Evolutionary conservation across 108 stramenopile species (phyloP), one percentile per base, ranked within the genome.

Genomic region (Epithemia pelagica): DNA sequence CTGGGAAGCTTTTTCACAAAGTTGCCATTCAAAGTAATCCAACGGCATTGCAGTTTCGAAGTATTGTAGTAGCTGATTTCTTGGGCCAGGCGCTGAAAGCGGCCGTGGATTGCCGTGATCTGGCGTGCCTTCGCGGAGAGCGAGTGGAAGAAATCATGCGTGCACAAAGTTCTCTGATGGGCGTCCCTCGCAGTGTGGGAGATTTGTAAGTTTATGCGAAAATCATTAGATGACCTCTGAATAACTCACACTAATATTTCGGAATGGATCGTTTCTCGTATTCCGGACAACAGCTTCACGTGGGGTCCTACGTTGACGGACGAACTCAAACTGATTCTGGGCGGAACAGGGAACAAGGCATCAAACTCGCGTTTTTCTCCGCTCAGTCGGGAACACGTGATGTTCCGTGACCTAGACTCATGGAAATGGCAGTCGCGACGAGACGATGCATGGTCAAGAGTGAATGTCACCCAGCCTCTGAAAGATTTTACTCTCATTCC

Each of bases 1-100:
- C 77, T 1, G 82, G 83, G 30, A 67, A 57, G 10, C 62, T 85
- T 0, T 91, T 91, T 70, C 80, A 81, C 30, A 63, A 68, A 21
- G 89, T 80, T 1, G 82, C 85, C 21, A 73, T 91, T 59, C 84
- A 91, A 57, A 74, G 73, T 37, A 91, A 91, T 74, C 92, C 92
- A 2, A 52, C 91, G 62, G 88, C 86, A 24, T 90, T 89, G 70
- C 78, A 82, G 29, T 91, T 89, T 65, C 78, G 92, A 30, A 64
- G 74, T 18, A 67, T 90, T 18, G 77, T 86, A 20, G 87, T 94
- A 21, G 90, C 90, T 0, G 89, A 91, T 52, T 94, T 94, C 67
- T 70, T 91, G 22, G 92, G 92, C 20, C 78, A 88, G 58, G 85
- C 87, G 10, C 62, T 91, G 58, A 86, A 86, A 61, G 61, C 74